These are phyloP conservation scores for Colletotrichum truncatum DNA, from an alignment of 2,329 filamentous ascomycete genomes.

Conservation along the genomic window DNA sequence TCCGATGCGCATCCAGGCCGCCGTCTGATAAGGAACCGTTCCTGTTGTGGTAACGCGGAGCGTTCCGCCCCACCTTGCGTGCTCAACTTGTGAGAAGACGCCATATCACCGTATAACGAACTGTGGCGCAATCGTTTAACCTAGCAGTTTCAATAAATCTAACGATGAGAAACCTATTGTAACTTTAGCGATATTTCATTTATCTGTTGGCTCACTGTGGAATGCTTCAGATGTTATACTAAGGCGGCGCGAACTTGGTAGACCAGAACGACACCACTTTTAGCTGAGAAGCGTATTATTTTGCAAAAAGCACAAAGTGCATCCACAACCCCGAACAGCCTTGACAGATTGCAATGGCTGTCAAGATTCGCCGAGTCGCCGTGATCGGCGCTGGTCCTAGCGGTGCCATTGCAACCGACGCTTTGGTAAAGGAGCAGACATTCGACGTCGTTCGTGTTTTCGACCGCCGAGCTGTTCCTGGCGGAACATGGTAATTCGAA, in stretches of 20 bases:
- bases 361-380: conserved; percentile 48
- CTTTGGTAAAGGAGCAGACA: conserved; percentile 61
- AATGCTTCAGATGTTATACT: too few relatives aligned
- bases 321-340: too few relatives aligned
- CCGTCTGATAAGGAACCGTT: background rate
- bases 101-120: conserved; percentile 7
- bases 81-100: conserved; percentile 20
- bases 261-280: too few relatives aligned
- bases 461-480: conserved; percentile 62
- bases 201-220: too few relatives aligned
- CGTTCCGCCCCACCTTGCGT: conserved; percentile 23
- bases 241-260: too few relatives aligned
- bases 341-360: too few relatives aligned
- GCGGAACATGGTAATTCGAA: conserved; percentile 61
- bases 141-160: background rate
- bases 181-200: too few relatives aligned
- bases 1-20: background rate
- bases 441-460: conserved; percentile 68
- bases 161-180: too few relatives aligned
- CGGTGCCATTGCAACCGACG: conserved; percentile 66
- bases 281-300: too few relatives aligned
- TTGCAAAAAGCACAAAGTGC: too few relatives aligned
- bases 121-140: conserved; percentile 10
- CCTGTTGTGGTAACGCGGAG: background rate
- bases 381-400: conserved; percentile 67